phyloP scores from a whole-genome alignment of 78 protist genomes.

The Guillardia theta region DNA sequence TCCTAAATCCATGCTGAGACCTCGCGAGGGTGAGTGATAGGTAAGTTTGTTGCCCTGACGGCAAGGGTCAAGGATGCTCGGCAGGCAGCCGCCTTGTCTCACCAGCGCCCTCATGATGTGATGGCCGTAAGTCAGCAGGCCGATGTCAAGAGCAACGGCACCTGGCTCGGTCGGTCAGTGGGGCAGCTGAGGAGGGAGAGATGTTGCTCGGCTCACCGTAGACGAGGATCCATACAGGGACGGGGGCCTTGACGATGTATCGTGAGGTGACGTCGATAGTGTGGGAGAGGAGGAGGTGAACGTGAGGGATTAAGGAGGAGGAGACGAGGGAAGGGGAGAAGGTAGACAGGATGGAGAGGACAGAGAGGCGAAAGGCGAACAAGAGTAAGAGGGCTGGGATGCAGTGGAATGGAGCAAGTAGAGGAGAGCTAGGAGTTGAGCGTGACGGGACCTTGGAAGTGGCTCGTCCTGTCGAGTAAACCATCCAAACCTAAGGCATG shows the following conservation, averaged over 20 bases:
- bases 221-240: conserved; percentile 55
- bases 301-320: too few relatives aligned
- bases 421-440: too few relatives aligned
- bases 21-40: not conserved
- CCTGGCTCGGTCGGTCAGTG: not conserved
- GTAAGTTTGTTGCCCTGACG: conserved; percentile 49
- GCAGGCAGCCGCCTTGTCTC: too few relatives aligned
- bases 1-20: not conserved
- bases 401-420: too few relatives aligned
- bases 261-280: too few relatives aligned
- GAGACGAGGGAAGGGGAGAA: too few relatives aligned
- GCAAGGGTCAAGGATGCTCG: too few relatives aligned
- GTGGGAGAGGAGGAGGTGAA: too few relatives aligned
- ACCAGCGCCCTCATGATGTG: not conserved
- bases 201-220: not conserved
- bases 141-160: conserved; percentile 45
- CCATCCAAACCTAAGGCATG: not conserved
- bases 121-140: conserved; percentile 54
- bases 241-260: not conserved
- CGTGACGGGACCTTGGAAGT: too few relatives aligned
- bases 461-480: not conserved
- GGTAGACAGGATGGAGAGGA: too few relatives aligned
- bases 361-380: too few relatives aligned
- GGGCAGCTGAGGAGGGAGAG: not conserved
- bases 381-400: too few relatives aligned